Conservation (phyloP, 2,329 filamentous ascomycete genomes). For the Penicillium sp. region DNA sequence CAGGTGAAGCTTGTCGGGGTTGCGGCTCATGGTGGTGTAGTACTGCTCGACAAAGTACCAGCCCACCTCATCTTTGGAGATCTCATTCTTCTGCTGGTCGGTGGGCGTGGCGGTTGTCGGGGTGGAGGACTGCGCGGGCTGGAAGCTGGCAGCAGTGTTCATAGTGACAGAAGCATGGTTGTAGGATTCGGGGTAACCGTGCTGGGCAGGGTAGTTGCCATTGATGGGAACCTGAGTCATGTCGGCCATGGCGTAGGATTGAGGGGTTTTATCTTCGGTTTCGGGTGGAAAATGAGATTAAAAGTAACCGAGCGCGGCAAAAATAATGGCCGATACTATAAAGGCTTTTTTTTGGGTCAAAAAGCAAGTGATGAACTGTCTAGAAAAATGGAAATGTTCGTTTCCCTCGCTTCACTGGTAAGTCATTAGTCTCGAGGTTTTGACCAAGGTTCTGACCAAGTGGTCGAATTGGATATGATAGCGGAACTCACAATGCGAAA, state of each 20-base stretch:
- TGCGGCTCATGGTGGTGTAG: constrained; percentile 94
- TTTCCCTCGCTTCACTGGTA: constrained; percentile 19
- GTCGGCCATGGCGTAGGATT: constrained; percentile 32
- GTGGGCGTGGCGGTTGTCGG: constrained; percentile 32
- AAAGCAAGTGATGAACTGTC: constrained; percentile 11
- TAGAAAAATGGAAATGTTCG: constrained; percentile 15
- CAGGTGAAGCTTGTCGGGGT: constrained; percentile 82
- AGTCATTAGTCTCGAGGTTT: constrained; percentile 16
- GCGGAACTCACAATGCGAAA: constrained; percentile 26
- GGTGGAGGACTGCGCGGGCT: constrained; percentile 35
- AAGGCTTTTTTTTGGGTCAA: constrained; percentile 9
- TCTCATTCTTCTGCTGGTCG: constrained; percentile 37
- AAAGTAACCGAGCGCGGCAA: constrained; percentile 12
- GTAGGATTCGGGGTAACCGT: constrained; percentile 33
- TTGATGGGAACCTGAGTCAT: constrained; percentile 36
- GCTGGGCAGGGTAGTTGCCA: constrained; percentile 36
- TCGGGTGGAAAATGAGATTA: constrained; percentile 12
- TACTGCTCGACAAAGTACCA: constrained; percentile 99
- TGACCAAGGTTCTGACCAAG: not conserved
- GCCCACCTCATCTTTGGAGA: constrained; percentile 84
- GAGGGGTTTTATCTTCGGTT: constrained; percentile 8
- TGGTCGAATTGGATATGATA: constrained; percentile 3
- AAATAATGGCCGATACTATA: constrained; percentile 5
- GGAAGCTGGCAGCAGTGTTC: constrained; percentile 32
- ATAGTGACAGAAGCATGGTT: constrained; percentile 28